A percentile compares a stretch with the other conserved stretches of the same genome.
phyloP scores from a whole-genome alignment of 2,329 filamentous ascomycete genomes.

The Myrmaecium sp. region DNA sequence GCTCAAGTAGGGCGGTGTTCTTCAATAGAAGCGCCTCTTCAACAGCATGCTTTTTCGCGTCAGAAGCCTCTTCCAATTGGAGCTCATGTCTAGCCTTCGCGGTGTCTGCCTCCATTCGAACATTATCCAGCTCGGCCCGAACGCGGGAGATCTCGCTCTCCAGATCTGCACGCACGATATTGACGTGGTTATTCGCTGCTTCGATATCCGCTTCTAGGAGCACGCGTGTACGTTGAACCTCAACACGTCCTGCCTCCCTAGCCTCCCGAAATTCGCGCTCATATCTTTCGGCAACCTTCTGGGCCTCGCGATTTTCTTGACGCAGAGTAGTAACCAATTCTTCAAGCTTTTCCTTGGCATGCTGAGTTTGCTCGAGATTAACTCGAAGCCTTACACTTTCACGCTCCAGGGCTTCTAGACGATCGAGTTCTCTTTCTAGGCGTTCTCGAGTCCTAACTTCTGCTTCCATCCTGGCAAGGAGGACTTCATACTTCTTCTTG shows the following conservation, averaged over 20 bases:
- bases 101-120: conserved; percentile 64
- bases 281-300: conserved; percentile 49
- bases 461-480: conserved; percentile 34
- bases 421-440: conserved; percentile 28
- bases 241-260: conserved; percentile 58
- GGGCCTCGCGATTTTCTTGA: conserved; percentile 54
- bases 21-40: conserved; percentile 36
- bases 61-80: conserved; percentile 64
- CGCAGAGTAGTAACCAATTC: conserved; percentile 35
- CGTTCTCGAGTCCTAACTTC: conserved; percentile 26
- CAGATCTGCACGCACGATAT: conserved; percentile 63
- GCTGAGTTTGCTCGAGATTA: conserved; percentile 43
- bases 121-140: conserved; percentile 58
- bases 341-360: conserved; percentile 48
- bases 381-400: conserved; percentile 64
- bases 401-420: conserved; percentile 42
- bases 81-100: conserved; percentile 68
- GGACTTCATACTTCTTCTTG: conserved; percentile 33
- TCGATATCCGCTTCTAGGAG: conserved; percentile 71
- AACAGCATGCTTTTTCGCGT: conserved; percentile 45
- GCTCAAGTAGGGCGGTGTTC: conserved; percentile 38
- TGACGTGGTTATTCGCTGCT: conserved; percentile 68
- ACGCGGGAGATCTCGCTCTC: conserved; percentile 62
- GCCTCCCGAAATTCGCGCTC: conserved; percentile 76
- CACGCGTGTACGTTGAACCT: conserved; percentile 65